A percentile compares a stretch with the other conserved stretches of the same genome.
These are phyloP conservation scores for Spathaspora gorwiae DNA, from an alignment of 805 yeast genomes.

Conservation along the genomic window DNA sequence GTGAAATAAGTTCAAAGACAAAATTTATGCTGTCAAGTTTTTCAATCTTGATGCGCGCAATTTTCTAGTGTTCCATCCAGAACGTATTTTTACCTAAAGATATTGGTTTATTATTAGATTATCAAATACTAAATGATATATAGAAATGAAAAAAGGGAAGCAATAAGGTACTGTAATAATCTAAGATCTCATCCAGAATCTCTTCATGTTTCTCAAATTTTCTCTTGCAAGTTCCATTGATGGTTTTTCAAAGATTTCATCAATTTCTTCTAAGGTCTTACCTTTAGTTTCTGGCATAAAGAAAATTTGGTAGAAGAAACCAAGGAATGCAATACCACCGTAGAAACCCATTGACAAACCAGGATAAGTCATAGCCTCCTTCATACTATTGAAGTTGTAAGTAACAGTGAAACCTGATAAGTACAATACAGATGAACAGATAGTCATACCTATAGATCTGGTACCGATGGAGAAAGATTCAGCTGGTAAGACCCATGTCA, in stretches of 20 bases:
- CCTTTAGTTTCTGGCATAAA: conserved; percentile 72
- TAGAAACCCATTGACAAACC: conserved; percentile 64
- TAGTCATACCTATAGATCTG: conserved; percentile 63
- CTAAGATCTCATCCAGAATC: conserved; percentile 1
- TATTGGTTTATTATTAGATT: neutral
- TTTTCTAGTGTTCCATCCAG: neutral
- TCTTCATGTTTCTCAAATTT: conserved; percentile 29
- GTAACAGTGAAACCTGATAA: conserved; percentile 63
- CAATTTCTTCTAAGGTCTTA: conserved; percentile 68
- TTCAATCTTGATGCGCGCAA: too few relatives aligned
- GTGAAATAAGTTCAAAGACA: neutral
- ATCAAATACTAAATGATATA: neutral
- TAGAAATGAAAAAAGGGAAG: neutral
- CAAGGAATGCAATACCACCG: conserved; percentile 61
- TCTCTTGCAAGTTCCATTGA: conserved; percentile 34
- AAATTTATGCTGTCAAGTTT: too few relatives aligned
- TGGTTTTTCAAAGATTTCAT: conserved; percentile 52
- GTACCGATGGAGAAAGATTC: conserved; percentile 58
- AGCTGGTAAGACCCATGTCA: conserved; percentile 67
- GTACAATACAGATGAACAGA: conserved; percentile 51
- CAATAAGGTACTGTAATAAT: too few relatives aligned
- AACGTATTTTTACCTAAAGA: neutral
- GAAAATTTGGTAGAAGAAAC: conserved; percentile 47
- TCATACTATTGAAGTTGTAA: conserved; percentile 57
- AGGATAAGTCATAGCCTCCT: conserved; percentile 51